Base-by-base conservation (phyloP, 2,329 filamentous ascomycete genomes). In the Kalmusia sp. region DNA sequence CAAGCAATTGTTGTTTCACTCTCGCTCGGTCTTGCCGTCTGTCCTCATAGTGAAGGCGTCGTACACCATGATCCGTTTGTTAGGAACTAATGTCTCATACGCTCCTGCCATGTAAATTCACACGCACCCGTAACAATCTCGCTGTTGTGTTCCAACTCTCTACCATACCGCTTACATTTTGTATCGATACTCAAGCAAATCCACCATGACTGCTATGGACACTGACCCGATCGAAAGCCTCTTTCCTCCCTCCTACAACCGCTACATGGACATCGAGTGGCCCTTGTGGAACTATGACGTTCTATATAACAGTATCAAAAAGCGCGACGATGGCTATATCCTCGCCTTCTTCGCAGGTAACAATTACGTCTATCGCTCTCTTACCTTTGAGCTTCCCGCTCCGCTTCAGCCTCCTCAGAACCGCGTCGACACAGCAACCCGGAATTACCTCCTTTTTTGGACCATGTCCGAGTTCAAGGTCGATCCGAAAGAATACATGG, bases 301-400 rank as follows among this genome's bases (percentile, higher is more conserved):
- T 17, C 34, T 33, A 27, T 11, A 44, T 19, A 8, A 11, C 17
- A 9, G 21, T 3, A 34, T 30, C 25, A 27, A 24, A 7, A 19
- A 15, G 9, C 11, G 22, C 17, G 17, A 34, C 6, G 12, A 44
- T 6, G 17, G 17, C 9, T 19, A 44, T 12, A 19, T 22, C 17
- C 27, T 44, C 11, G 41, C 41, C 17, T 44, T 44, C 41, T 9
- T 44, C 17, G 41, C 41, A 8, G 41, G 27, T 12, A 34, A 27
- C 17, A 3, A 11, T 6, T 33, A 44, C 17, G 12, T 24, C 2
- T 30, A 30, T 30, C 28, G 28, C 4, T 9, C 19, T 7, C 28
- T 44, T 19, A 33, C 11, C 41, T 8, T 33, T 19, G 12, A 24
- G n/a, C 41, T 27, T 14, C 41, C 28, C 12, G 4, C 14, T 2